A percentile compares a stretch with the other conserved stretches of the same genome.
phyloP scores from a whole-genome alignment of 495 filamentous ascomycete genomes.

The Tetracladium setigerum region DNA sequence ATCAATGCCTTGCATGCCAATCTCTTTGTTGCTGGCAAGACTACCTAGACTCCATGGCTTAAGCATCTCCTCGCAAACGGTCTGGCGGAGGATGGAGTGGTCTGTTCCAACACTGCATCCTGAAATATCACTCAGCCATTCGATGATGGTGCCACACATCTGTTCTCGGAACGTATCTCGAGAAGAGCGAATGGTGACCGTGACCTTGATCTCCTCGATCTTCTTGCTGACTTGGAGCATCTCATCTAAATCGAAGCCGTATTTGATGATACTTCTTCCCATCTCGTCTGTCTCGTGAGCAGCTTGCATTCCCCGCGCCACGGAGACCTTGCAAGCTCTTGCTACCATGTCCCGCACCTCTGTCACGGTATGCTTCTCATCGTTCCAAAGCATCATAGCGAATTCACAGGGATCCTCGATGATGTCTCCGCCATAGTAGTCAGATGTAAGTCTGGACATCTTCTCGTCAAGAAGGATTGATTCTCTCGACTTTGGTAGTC shows the following conservation, averaged over 20 bases:
- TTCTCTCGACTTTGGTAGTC: slow-evolving; percentile 72
- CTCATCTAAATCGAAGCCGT: slow-evolving; percentile 59
- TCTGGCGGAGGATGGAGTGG: slow-evolving; percentile 66
- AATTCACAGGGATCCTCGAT: slow-evolving; percentile 56
- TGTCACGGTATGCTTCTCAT: slow-evolving; percentile 94
- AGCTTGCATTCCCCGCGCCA: slow-evolving; percentile 58
- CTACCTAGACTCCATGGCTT: slow-evolving; percentile 82
- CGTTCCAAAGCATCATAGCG: slow-evolving; percentile 91
- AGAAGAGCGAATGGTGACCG: slow-evolving; percentile 86
- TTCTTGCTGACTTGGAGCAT: slow-evolving; percentile 69
- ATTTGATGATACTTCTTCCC: slow-evolving; percentile 75
- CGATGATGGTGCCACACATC: slow-evolving; percentile 96
- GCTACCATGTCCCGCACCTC: slow-evolving; percentile 87
- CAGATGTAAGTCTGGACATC: slow-evolving; percentile 63
- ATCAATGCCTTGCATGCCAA: slow-evolving; percentile 82
- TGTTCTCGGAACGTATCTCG: slow-evolving; percentile 94
- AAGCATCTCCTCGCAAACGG: slow-evolving; percentile 86
- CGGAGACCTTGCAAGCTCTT: slow-evolving; percentile 71
- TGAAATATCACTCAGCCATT: slow-evolving; percentile 90
- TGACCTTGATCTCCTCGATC: slow-evolving; percentile 93
- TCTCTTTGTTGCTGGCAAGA: slow-evolving; percentile 69
- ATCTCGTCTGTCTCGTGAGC: slow-evolving; percentile 84
- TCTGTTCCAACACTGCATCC: slow-evolving; percentile 82
- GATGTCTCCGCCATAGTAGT: slow-evolving; percentile 50
- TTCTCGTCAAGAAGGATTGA: slow-evolving; percentile 76